Evolutionary conservation across 2,329 filamentous ascomycete species (phyloP).

Genomic region (Chalara sp.): DNA sequence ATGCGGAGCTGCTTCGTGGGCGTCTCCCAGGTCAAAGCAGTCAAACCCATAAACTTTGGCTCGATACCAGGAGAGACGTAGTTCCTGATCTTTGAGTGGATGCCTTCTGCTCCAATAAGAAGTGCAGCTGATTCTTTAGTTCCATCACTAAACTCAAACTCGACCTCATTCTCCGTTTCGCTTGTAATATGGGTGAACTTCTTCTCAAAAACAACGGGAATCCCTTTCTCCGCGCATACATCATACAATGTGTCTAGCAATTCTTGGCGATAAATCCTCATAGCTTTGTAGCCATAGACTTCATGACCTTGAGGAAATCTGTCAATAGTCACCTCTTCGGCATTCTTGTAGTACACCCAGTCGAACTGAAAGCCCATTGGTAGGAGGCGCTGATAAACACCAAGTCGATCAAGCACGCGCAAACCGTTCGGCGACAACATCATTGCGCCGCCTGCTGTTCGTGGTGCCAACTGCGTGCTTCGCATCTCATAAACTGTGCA

Average conservation of each 20-base stretch:
- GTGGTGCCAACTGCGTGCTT: slow-evolving; percentile 27
- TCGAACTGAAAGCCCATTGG: slow-evolving; percentile 43
- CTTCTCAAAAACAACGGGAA: slow-evolving; percentile 39
- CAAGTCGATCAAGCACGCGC: slow-evolving; percentile 42
- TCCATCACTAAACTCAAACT: slow-evolving; percentile 42
- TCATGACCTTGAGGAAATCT: slow-evolving; percentile 41
- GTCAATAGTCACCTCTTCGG: slow-evolving; percentile 27
- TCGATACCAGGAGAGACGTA: slow-evolving; percentile 42
- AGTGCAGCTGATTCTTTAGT: slow-evolving; percentile 32
- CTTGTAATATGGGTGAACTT: slow-evolving; percentile 39
- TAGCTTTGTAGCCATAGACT: slow-evolving; percentile 44
- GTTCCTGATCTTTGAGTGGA: slow-evolving; percentile 47
- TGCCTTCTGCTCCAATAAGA: slow-evolving; percentile 52
- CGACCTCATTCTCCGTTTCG: slow-evolving; percentile 34
- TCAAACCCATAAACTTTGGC: slow-evolving; percentile 43
- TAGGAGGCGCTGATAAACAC: slow-evolving; percentile 39
- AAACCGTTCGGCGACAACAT: slow-evolving; percentile 56
- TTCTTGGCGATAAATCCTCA: slow-evolving; percentile 47
- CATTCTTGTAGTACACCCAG: slow-evolving; percentile 38
- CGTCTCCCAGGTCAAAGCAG: slow-evolving; percentile 28
- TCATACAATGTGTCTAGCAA: slow-evolving; percentile 42
- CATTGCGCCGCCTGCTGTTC: slow-evolving; percentile 44
- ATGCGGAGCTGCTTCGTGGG: slow-evolving; percentile 14
- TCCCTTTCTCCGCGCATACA: slow-evolving; percentile 31
- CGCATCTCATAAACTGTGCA: slow-evolving; percentile 46